Conservation (phyloP, 441 rosid species). For the Populus hybrid region DNA sequence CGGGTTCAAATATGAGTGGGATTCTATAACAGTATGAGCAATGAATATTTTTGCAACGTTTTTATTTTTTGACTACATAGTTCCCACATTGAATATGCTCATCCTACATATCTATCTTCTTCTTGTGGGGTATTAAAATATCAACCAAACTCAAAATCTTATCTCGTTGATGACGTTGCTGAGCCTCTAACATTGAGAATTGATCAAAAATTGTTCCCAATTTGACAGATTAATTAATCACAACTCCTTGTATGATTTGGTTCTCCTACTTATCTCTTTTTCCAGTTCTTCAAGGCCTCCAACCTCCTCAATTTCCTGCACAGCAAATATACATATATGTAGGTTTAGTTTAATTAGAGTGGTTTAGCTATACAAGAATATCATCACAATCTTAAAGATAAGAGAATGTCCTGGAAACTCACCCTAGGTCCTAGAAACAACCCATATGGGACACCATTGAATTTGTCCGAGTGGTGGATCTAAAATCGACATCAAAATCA, state of each 20-base stretch:
- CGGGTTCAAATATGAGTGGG: neutral
- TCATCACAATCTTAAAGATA: neutral
- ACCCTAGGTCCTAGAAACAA: slow-evolving; percentile 92
- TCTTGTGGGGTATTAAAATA: neutral
- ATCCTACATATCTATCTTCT: neutral
- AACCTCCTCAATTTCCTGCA: slow-evolving; percentile 82
- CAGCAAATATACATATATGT: neutral
- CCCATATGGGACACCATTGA: slow-evolving; percentile 90
- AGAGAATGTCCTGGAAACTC: neutral
- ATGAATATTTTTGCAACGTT: neutral
- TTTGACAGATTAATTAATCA: neutral
- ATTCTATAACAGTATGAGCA: neutral
- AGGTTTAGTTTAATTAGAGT: neutral
- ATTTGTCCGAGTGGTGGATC: slow-evolving; percentile 93
- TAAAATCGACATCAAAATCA: slow-evolving; percentile 28
- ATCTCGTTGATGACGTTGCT: neutral
- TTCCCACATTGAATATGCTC: neutral
- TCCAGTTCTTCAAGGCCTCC: slow-evolving; percentile 82
- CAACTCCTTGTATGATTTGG: slow-evolving; percentile 35
- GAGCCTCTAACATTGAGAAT: slow-evolving; percentile 1
- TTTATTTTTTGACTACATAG: neutral
- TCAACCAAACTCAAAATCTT: neutral
- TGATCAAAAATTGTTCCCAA: slow-evolving; percentile 12
- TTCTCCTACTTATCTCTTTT: slow-evolving; percentile 63
- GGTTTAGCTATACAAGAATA: neutral